phyloP scores from a whole-genome alignment of 1,284 basidiomycete genomes.

The Ceratobasidium sp. region DNA sequence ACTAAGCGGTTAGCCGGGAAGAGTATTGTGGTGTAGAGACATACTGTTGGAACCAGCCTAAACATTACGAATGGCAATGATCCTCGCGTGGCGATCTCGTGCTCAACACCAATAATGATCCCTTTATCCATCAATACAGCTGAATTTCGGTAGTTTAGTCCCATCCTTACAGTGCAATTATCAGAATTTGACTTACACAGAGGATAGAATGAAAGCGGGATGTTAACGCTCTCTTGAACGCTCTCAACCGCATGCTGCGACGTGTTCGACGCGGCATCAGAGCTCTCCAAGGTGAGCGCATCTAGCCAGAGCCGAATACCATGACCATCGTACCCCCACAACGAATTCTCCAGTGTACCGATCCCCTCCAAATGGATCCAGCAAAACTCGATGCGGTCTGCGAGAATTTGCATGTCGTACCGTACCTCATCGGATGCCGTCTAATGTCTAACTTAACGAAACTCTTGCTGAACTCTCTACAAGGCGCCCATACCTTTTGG shows the following conservation, averaged over 20 bases:
- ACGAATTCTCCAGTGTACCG: constrained; percentile 92
- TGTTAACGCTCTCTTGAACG: constrained; percentile 92
- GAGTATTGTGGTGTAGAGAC: constrained; percentile 52
- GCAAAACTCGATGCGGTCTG: constrained; percentile 96
- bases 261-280: constrained; percentile 55
- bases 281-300: constrained; percentile 85
- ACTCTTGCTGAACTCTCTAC: constrained; percentile 30
- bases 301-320: constrained; percentile 95
- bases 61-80: constrained; percentile 94
- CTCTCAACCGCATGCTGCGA: constrained; percentile 65
- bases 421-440: constrained; percentile 90
- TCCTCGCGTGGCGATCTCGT: constrained; percentile 82
- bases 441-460: constrained; percentile 57
- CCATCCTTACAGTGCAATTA: constrained; percentile 11
- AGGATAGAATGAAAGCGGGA: constrained; percentile 94
- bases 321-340: constrained; percentile 97
- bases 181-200: constrained; percentile 75
- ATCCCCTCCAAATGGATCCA: constrained; percentile 98
- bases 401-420: constrained; percentile 98
- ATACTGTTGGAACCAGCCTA: constrained; percentile 88
- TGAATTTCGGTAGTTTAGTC: constrained; percentile 56
- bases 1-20: constrained; percentile 18
- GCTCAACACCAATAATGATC: constrained; percentile 96
- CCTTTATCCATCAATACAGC: constrained; percentile 99
- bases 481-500: constrained; percentile 69